Evolutionary conservation across 805 yeast genomes (phyloP).

Genomic region (Cyberlindnera samutprakarnensis): DNA sequence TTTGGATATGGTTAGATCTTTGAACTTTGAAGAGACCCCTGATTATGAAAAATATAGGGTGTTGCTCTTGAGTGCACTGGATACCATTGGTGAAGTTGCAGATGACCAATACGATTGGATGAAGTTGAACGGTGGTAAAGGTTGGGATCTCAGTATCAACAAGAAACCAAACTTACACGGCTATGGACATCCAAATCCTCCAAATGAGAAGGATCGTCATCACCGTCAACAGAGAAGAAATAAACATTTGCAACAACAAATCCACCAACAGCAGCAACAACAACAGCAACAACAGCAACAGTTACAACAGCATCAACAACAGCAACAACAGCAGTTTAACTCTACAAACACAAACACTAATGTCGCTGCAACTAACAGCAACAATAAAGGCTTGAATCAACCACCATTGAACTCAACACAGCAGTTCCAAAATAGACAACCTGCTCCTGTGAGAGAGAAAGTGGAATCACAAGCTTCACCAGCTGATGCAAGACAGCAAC

Average conservation of each 20-base stretch:
- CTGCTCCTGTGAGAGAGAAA: constrained; percentile 24
- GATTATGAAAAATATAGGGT: constrained; percentile 61
- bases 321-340: constrained; percentile 6
- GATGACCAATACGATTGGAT: constrained; percentile 79
- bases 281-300: constrained; percentile 13
- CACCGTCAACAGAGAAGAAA: constrained; percentile 24
- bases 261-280: constrained; percentile 15
- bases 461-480: constrained; percentile 16
- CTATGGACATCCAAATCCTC: constrained; percentile 65
- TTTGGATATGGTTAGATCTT: constrained; percentile 55
- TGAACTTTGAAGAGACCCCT: constrained; percentile 75
- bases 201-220: constrained; percentile 22
- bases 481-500: constrained; percentile 14
- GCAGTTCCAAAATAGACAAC: constrained; percentile 23
- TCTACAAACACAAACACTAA: constrained; percentile 6
- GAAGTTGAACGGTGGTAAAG: constrained; percentile 70
- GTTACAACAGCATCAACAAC: constrained; percentile 13
- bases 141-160: constrained; percentile 73
- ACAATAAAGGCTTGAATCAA: constrained; percentile 8
- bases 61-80: constrained; percentile 52
- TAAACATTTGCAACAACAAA: constrained; percentile 22
- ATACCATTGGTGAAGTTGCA: constrained; percentile 48
- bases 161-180: constrained; percentile 79
- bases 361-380: constrained; percentile 12
- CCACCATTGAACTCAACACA: constrained; percentile 13